Conservation (phyloP, 768 basidiomycete species). For the Psilocybe sp. region DNA sequence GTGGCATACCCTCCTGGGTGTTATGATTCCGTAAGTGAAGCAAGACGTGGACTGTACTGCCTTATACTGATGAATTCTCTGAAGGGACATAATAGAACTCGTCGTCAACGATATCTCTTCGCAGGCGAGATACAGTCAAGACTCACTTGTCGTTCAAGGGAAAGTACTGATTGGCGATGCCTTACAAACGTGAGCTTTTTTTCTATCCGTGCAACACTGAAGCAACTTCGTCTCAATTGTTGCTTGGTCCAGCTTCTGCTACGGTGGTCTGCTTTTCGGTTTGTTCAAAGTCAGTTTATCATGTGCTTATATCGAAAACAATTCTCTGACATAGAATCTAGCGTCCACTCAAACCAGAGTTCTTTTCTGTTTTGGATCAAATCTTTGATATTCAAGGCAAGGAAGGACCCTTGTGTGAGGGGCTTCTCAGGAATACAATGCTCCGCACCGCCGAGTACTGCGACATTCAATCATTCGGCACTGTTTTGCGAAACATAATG, state of each 20-base stretch:
- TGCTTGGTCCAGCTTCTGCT: constrained; percentile 42
- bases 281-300: constrained; percentile 50
- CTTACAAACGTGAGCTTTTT: constrained; percentile 40
- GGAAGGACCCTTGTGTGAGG: constrained; percentile 36
- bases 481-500: constrained; percentile 54
- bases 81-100: constrained; percentile 48
- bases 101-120: constrained; percentile 45
- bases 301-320: neutral
- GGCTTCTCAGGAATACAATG: constrained; percentile 56
- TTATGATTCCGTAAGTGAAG: constrained; percentile 48
- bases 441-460: constrained; percentile 40
- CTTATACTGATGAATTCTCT: neutral
- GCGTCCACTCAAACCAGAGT: constrained; percentile 43
- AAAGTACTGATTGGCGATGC: constrained; percentile 51
- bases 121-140: constrained; percentile 50
- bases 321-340: constrained; percentile 17
- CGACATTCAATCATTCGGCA: constrained; percentile 48
- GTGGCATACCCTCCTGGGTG: constrained; percentile 51
- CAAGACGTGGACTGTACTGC: neutral
- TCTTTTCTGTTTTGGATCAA: constrained; percentile 54
- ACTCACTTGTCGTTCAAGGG: constrained; percentile 57
- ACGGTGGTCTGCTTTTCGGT: constrained; percentile 53
- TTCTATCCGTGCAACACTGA: neutral
- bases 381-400: constrained; percentile 37
- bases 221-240: neutral